Base-by-base conservation (phyloP, 768 basidiomycete species). In the Suillus subalutaceus region DNA sequence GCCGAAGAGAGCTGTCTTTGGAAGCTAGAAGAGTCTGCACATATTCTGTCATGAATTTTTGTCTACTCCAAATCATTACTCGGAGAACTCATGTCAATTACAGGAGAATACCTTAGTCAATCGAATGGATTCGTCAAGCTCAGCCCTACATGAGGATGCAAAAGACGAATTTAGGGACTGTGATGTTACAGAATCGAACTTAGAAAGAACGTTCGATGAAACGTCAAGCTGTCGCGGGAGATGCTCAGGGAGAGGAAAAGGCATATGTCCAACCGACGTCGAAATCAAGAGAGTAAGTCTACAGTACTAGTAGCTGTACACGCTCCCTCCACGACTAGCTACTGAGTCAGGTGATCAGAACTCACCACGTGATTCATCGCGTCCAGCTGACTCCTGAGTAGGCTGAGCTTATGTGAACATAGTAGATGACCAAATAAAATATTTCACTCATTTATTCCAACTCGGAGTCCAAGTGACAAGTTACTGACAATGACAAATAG, bases 31-130 rank as follows among this genome's bases (percentile, higher is more conserved):
- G 87, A 78, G 75, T 93, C 85, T 18, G 79, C 77, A 65, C 89
- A 84, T 69, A 94, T 89, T 58, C 91, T 86, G 69, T 90, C 88
- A 70, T 90, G 88, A 69, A 97, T 88, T 71, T 82, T 85, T 71
- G 82, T 79, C 88, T 94, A 77, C 46, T 70, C 68, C 62, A 58
- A 63, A 56, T 69, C 70, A 73, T 64, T 56, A 57, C 71, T 71
- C 67, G n/a, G 32, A 50, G 32, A 61, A 32, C 38, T 50, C 20
- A 41, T 30, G 15, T 26, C 40, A 53, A 66, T 37, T 64, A 63
- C 1, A 62, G 41, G 62, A 67, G 41, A 62, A 60, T 72, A 93
- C 94, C 82, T 93, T 92, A 13, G 91, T 93, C 43, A 81, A 79
- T 30, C 79, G 78, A 66, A 96, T 91, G 15, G 89, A 87, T 56